Base-by-base conservation (phyloP, 352 stramenopile genomes). In the Pythium oligandrum region DNA sequence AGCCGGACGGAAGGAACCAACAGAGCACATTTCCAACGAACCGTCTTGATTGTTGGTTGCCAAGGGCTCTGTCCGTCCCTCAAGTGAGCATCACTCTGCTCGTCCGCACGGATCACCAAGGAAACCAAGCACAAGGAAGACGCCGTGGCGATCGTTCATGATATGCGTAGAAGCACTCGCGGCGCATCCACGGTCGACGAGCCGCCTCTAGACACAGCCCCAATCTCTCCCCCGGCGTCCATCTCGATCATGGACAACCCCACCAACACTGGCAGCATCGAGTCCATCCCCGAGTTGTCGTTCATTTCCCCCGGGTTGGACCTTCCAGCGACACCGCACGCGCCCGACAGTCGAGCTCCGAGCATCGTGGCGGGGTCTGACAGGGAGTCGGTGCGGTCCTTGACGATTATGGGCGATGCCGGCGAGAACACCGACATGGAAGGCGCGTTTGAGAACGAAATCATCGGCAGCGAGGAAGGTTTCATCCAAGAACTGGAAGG, bases 401-500 rank as follows among this genome's bases (percentile, higher is more conserved):
- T 67, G 53, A 67, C 53, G 44, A 67, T 61, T 38, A 61, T 61
- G 49, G 44, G 61, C 44, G 59, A 58, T 35, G 55, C 63, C 5
- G 57, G 63, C 26, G 12, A 61, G 11, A 59, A 71, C 7, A 44
- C 55, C 4, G 46, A 59, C 48, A 46, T 37, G 10, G 51, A 52
- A 47, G 44, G 55, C 26, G 35, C 53, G n/a, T 40, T 54, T n/a
- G 58, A 58, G 26, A 75, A 77, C 47, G 64, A 66, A 10, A 65
- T 75, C 3, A 64, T 82, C 63, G 77, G 67, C 46, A 62, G 59
- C 3, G 70, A 66, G 50, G 82, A 65, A 56, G 68, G 79, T 40
- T 71, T 84, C 43, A 26, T 65, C 40, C 52, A 68, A 44, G 55
- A 56, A 45, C 57, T 55, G 44, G 49, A 44, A 49, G 42, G 45